Evolutionary conservation across 257 asterid species (phyloP), one percentile per base, ranked within the genome.

Genomic region (Solanum piurae): DNA sequence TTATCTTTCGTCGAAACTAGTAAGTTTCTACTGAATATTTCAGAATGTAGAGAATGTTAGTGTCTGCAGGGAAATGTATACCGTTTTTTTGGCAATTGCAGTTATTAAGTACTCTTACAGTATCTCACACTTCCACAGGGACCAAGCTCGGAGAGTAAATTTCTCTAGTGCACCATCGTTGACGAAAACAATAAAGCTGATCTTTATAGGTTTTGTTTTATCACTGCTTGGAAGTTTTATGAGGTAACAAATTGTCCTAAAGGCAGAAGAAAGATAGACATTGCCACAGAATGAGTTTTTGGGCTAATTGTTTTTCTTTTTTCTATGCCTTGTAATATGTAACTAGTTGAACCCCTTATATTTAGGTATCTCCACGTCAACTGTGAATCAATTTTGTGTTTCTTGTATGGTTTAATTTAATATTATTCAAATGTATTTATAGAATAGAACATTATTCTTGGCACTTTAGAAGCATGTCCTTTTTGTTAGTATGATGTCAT

Each of bases 91-190:
- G 66, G 12, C 66, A 16, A 37, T 44, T 14, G 38, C 7, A 44
- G 69, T 80, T 46, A 80, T 46, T 80, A 46, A 80, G 69, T 20
- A 44, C 9, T 44, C 66, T 42, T 44, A 80, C 83, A 46, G 62
- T 18, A 64, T 8, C 85, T 86, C 25, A 5, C 80, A 10, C 80
- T 87, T 60, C 66, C 87, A 90, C 94, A 96, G 98, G 93, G 94
- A 92, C 80, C 98, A 94, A 87, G 93, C 96, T 71, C 94, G 84
- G 85, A 90, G 95, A 87, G 93, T 93, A 77, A 88, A 91, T 55
- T 96, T 94, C 90, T 95, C 98, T 6, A 90, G 92, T 12, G 97
- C 98, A 9, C 85, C 94, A 62, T 89, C 92, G 23, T 83, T 79
- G 66, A 68, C 79, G 66, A 90, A 86, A 85, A 85, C 42, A 83